Evolutionary conservation across 345 rosid genomes (phyloP).

Genomic region (Corchorus capsularis): DNA sequence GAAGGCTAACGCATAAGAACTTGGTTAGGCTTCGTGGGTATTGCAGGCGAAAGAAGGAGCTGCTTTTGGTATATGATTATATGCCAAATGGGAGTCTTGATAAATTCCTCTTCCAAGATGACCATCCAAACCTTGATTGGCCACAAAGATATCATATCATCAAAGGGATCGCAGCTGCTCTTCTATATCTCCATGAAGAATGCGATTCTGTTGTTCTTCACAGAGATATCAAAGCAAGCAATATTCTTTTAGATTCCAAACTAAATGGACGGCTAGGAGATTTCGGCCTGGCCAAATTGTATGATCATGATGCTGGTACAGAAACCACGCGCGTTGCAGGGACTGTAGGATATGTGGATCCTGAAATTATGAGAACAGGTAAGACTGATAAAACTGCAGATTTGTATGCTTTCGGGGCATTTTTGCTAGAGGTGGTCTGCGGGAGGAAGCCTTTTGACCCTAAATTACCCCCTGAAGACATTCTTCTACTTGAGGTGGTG

Average conservation of each 20-base stretch:
- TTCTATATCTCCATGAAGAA: conserved; percentile 51
- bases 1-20: conserved; percentile 46
- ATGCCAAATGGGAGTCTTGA: conserved; percentile 56
- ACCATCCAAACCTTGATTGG: conserved; percentile 40
- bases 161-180: conserved; percentile 49
- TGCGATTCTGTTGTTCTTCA: conserved; percentile 57
- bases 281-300: conserved; percentile 36
- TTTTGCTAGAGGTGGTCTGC: conserved; percentile 50
- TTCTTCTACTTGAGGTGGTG: conserved; percentile 39
- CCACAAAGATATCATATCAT: conserved; percentile 38
- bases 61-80: conserved; percentile 47
- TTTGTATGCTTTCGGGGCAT: conserved; percentile 48
- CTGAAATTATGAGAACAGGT: conserved; percentile 47
- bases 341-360: conserved; percentile 50
- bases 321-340: conserved; percentile 28
- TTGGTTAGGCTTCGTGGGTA: conserved; percentile 56
- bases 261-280: conserved; percentile 32
- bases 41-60: conserved; percentile 44
- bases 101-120: conserved; percentile 31
- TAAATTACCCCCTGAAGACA: conserved; percentile 21
- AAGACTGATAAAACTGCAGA: conserved; percentile 39
- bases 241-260: conserved; percentile 38
- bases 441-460: conserved; percentile 50
- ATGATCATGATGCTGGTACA: conserved; percentile 22
- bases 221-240: conserved; percentile 57